Evolutionary conservation across 1,284 basidiomycete genomes (phyloP), one percentile per base, ranked within the genome.

Genomic region (Ceratobasidium sp.): DNA sequence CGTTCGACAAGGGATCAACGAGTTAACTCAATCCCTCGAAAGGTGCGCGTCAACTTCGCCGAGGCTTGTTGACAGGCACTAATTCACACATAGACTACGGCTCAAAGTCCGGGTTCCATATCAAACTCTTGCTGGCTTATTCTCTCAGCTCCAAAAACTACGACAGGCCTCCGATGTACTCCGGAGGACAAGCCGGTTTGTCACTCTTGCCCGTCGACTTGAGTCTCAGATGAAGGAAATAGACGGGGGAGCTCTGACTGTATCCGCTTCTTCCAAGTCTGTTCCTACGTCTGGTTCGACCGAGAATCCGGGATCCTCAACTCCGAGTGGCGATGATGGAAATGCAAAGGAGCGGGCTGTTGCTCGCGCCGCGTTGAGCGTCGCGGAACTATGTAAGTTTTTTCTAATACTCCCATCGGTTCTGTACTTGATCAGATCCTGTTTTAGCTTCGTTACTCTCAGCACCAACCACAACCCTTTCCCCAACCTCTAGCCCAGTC

Each of bases 351-450:
- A 97, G 81, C 87, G 95, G 5, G 90, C 90, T 13, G 90, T 97
- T 80, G 92, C 95, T 2, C 96, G 96, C 83, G 95, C 96, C 0
- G 96, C 96, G 9, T 85, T 98, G 79, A 96, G 91, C 54, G 90
- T 97, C 4, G 94, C 96, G 0, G 96, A 98, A 83, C 86, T 98
- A 51, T 89, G 95, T 95, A 78, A 80, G 89, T 40, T 25, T 51
- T 2, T 25, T 44, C 22, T 11, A 2, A 54, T 17, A 68, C n/a
- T 68, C 37, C 37, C 9, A 40, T 40, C 37, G 37, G 3, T 40
- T 40, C 9, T 40, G 9, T 9, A 4, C 2, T 69, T 79, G 29
- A 75, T 77, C 37, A 59, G 77, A 0, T 70, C 32, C 17, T 62
- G 6, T 5, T 62, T 7, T 57, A 79, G 78, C 76, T 7, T 77